A percentile compares a stretch with the other conserved stretches of the same genome.
These are phyloP conservation scores for Butyriboletus appendiculatus DNA, from an alignment of 1,284 basidiomycete genomes.

Conservation along the genomic window DNA sequence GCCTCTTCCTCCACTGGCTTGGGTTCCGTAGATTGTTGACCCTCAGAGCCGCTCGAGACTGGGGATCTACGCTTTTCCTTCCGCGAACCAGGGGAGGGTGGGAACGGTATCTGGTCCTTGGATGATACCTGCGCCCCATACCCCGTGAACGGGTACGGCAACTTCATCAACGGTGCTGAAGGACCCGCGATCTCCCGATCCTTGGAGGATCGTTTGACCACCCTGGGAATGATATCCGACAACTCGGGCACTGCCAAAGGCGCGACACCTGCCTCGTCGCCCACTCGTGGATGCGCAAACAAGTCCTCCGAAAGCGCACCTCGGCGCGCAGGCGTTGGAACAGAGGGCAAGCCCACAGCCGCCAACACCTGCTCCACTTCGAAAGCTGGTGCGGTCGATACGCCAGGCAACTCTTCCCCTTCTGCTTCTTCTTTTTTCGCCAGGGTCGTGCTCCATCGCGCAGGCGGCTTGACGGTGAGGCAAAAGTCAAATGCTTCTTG, in stretches of 20 bases:
- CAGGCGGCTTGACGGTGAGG: constrained; percentile 48
- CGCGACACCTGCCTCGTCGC: constrained; percentile 21
- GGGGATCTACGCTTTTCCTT: constrained; percentile 36
- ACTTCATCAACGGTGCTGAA: constrained; percentile 41
- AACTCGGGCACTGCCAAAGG: constrained; percentile 37
- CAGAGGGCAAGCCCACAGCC: constrained; percentile 60
- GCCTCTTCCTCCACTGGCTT: constrained; percentile 38
- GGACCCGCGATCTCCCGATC: constrained; percentile 38
- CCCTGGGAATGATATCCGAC: constrained; percentile 45
- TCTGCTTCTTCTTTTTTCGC: constrained; percentile 39
- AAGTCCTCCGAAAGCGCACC: constrained; percentile 60
- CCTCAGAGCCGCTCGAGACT: constrained; percentile 17
- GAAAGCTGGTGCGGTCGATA: constrained; percentile 37
- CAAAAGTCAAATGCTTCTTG: constrained; percentile 83
- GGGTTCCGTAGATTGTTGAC: constrained; percentile 16
- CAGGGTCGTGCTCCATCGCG: constrained; percentile 33
- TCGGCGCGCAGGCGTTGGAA: constrained; percentile 52
- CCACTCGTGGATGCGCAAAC: constrained; percentile 52
- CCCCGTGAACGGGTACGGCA: constrained; percentile 66
- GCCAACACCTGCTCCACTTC: constrained; percentile 71
- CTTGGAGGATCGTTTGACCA: constrained; percentile 40
- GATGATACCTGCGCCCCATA: constrained; percentile 57
- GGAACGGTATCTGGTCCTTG: constrained; percentile 67
- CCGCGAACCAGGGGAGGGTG: constrained; percentile 54
- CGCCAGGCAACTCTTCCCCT: constrained; percentile 29